Base-by-base conservation (phyloP, 2,329 filamentous ascomycete genomes). In the Ophiognomonia clavigignenti-juglandacearum region DNA sequence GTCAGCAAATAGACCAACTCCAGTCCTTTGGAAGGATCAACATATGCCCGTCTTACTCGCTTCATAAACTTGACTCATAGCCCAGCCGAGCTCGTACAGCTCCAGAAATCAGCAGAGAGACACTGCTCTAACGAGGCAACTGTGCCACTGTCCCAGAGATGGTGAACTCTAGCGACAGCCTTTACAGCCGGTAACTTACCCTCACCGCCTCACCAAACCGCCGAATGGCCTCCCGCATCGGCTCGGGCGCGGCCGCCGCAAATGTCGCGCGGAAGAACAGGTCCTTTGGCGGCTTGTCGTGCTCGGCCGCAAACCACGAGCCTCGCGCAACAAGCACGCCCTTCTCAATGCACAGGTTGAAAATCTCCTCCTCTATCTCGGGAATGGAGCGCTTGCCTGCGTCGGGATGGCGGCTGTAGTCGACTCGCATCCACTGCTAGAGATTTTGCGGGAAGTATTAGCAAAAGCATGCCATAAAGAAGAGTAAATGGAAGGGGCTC, bases 211-310 rank as follows among this genome's bases (percentile, higher is more conserved):
- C 74, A 0, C 88, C 89, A 56, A 98, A 85, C 50, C 92, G 73
- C 53, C 74, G 72, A 48, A 90, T 88, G 2, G 86, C 87, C 59
- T 83, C 78, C 3, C 72, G 73, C 74, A 92, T 90, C 55, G 82
- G 79, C 45, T 83, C 78, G 13, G 77, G 74, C 11, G 79, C 82
- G 2, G 90, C 90, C 31, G 90, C 84, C 1, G 92, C 91, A 70
- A 86, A 98, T 0, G 92, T 98, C 4, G 88, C 83, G 43, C 93
- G 80, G 74, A 97, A 95, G 70, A 88, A 96, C 66, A 96, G 73
- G 23, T 82, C 84, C 10, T 74, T 72, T 8, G 74, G 73, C 4
- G 68, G 73, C 59, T 71, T 74, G 39, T 78, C 73, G 36, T 75
- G 77, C 61, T 93, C 85, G 1, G 91, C 87, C 49, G 82, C 78